A percentile compares a stretch with the other conserved stretches of the same genome.
These are phyloP conservation scores for Hygrophoropsis aurantiaca DNA, from an alignment of 768 basidiomycete species.

Conservation along the genomic window DNA sequence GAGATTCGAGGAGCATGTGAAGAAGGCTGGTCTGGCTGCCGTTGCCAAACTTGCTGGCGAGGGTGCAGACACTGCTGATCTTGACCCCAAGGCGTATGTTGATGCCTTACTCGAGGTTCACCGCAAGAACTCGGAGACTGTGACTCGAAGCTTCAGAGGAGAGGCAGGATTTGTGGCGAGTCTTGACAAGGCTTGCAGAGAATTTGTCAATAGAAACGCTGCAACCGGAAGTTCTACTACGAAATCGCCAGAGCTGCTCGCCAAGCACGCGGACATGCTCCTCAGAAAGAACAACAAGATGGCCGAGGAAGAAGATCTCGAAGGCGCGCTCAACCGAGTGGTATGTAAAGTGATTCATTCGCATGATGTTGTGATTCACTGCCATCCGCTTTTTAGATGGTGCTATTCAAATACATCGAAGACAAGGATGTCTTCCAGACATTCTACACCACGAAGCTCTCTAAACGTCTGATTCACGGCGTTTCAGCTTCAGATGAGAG, in stretches of 20 bases:
- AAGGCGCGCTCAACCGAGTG: slow-evolving; percentile 86
- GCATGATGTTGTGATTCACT: slow-evolving; percentile 1
- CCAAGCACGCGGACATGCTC: slow-evolving; percentile 87
- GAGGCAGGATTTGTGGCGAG: slow-evolving; percentile 93
- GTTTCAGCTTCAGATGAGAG: slow-evolving; percentile 94
- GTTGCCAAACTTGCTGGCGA: slow-evolving; percentile 68
- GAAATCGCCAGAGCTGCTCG: slow-evolving; percentile 89
- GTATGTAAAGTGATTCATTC: slow-evolving; percentile 44
- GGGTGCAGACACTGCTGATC: slow-evolving; percentile 53
- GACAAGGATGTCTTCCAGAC: slow-evolving; percentile 99
- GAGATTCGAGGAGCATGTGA: slow-evolving; percentile 95
- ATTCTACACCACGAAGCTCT: slow-evolving; percentile 93
- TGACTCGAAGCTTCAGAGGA: slow-evolving; percentile 84
- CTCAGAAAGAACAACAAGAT: slow-evolving; percentile 95
- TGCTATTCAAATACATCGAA: slow-evolving; percentile 96
- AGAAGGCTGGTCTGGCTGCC: slow-evolving; percentile 80
- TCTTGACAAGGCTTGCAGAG: slow-evolving; percentile 92
- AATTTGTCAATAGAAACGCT: slow-evolving; percentile 92
- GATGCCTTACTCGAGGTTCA: slow-evolving; percentile 91
- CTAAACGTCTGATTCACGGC: slow-evolving; percentile 87
- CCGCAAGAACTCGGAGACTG: slow-evolving; percentile 87
- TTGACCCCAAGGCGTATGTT: slow-evolving; percentile 94
- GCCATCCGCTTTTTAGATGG: slow-evolving; percentile 61
- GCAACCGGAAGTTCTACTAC: slow-evolving; percentile 82
- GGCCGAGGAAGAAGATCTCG: slow-evolving; percentile 87